These are phyloP conservation scores for Mucor lusitanicus DNA, from an alignment of 371 early-diverging fungal genomes.

Conservation along the genomic window DNA sequence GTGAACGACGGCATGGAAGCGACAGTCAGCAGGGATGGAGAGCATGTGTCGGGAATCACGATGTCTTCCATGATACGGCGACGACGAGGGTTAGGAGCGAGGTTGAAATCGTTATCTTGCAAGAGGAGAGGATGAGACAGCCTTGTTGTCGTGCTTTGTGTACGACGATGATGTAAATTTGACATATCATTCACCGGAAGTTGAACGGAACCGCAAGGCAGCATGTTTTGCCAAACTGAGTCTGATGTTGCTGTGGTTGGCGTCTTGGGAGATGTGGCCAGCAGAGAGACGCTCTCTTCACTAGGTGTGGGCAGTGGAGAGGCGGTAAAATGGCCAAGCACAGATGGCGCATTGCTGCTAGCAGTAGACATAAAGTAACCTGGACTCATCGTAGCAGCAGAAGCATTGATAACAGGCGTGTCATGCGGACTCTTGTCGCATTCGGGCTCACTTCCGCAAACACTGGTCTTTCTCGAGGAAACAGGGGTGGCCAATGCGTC, in stretches of 20 bases:
- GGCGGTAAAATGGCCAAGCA: neutral
- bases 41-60: neutral
- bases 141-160: neutral
- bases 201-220: neutral
- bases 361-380: neutral
- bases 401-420: neutral
- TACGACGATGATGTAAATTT: constrained; percentile 3
- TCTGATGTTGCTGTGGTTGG: neutral
- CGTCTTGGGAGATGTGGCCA: neutral
- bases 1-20: neutral
- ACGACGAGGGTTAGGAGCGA: neutral
- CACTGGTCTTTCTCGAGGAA: constrained; percentile 18
- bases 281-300: neutral
- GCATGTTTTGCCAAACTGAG: neutral
- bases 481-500: constrained; percentile 22
- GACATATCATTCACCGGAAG: neutral
- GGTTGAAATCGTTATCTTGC: neutral
- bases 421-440: neutral
- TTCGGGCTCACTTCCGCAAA: neutral
- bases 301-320: neutral
- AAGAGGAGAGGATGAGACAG: neutral
- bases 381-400: neutral
- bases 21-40: neutral
- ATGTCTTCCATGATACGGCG: neutral
- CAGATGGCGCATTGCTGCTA: neutral